Base-by-base conservation (phyloP, 345 rosid species). In the Pugionium cornutum region DNA sequence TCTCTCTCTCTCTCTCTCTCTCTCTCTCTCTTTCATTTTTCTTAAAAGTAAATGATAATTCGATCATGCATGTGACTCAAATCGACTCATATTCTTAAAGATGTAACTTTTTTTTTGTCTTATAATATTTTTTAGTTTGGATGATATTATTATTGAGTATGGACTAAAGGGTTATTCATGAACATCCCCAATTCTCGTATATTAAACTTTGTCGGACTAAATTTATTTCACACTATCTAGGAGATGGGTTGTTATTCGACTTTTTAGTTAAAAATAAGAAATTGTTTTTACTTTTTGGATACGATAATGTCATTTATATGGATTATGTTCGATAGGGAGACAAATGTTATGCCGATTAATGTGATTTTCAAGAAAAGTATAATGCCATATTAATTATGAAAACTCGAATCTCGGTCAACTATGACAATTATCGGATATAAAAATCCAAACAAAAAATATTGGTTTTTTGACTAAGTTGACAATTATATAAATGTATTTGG, bases 81-180 rank as follows among this genome's bases (percentile, higher is more conserved):
- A 30, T 44, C 55, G 29, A 62, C 68, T 45, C 18, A 18, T 61
- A 32, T 41, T 42, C 73, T 59, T 34, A 10, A 59, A 35, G 7
- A 30, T 42, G 58, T 68, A 29, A 61, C 48, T 36, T 58, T 58
- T 49, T 68, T 33, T 37, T 52, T 31, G 32, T 31, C 43, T 44
- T 44, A 47, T 44, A 44, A 18, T n/a, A 7, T 7, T 10, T 69
- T 25, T 69, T 3, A 58, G 58, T 33, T 44, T 52, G 25, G 41
- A 7, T 68, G n/a, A n/a, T 30, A 50, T 35, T 60, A 60, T 52
- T 28, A 60, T 43, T 47, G 53, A 54, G 68, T 62, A 62, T 70
- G 63, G 63, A 46, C 43, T 45, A 62, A 70, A 70, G 57, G 63
- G 32, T 59, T 59, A 51, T 70, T 31, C 75, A 62, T 62, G 31